phyloP scores from a whole-genome alignment of 805 yeast species.

The Candida hungchunana region DNA sequence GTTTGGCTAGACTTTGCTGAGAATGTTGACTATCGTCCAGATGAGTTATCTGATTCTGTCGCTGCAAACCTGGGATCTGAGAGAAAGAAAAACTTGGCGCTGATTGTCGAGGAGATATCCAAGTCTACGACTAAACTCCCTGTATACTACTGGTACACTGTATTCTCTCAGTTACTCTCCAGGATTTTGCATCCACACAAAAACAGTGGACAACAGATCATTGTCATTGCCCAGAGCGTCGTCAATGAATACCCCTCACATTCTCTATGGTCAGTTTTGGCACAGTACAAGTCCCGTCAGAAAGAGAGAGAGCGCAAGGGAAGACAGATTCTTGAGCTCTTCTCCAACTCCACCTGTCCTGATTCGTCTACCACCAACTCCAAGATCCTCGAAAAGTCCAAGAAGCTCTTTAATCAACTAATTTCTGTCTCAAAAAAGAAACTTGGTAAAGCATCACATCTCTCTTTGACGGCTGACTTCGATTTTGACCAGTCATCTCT shows the following conservation, averaged over 20 bases:
- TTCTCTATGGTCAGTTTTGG: slow-evolving; percentile 78
- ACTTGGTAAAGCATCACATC: slow-evolving; percentile 11
- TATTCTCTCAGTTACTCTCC: slow-evolving; percentile 80
- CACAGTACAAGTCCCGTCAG: slow-evolving; percentile 59
- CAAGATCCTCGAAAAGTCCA: slow-evolving; percentile 18
- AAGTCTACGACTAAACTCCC: slow-evolving; percentile 44
- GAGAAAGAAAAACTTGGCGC: slow-evolving; percentile 36
- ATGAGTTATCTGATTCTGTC: slow-evolving; percentile 15
- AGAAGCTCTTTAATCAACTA: slow-evolving; percentile 26
- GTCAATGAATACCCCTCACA: slow-evolving; percentile 70
- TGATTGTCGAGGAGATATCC: slow-evolving; percentile 45
- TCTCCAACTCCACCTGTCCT: slow-evolving; percentile 24
- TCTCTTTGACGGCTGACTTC: slow-evolving; percentile 36
- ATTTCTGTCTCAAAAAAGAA: slow-evolving; percentile 25
- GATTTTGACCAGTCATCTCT: slow-evolving; percentile 36
- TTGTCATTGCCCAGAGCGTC: slow-evolving; percentile 53
- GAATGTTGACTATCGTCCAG: slow-evolving; percentile 22
- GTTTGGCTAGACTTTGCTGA: slow-evolving; percentile 80
- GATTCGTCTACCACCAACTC: slow-evolving; percentile 16
- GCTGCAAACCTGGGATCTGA: slow-evolving; percentile 16
- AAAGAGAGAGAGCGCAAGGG: slow-evolving; percentile 44
- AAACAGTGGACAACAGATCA: slow-evolving; percentile 50
- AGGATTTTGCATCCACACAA: slow-evolving; percentile 63
- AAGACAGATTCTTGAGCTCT: slow-evolving; percentile 34
- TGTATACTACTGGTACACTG: slow-evolving; percentile 69